Percentiles rank a stretch among this genome's conserved stretches.
phyloP scores from a whole-genome alignment of 495 filamentous ascomycete genomes.

The Schizothecium vesticola region DNA sequence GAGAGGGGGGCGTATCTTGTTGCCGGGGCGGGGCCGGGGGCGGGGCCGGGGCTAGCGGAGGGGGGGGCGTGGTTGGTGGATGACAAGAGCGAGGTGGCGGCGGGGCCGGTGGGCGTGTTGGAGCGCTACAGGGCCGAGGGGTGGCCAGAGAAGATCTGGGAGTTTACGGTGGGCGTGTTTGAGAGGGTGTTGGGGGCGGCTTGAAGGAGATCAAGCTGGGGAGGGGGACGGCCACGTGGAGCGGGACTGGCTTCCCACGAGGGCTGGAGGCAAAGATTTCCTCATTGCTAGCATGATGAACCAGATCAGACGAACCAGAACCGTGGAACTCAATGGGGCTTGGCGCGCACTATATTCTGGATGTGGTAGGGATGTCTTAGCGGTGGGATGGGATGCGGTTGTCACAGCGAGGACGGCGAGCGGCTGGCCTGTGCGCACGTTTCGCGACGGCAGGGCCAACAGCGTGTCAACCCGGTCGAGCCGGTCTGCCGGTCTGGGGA shows the following conservation, averaged over 20 bases:
- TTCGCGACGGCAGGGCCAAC: not conserved
- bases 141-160: constrained; percentile 17
- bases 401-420: not conserved
- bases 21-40: constrained; percentile 2
- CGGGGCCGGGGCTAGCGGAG: not conserved
- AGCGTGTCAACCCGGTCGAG: not conserved
- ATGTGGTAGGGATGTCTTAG: not conserved
- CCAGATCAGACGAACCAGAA: not conserved
- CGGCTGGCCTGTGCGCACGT: not conserved
- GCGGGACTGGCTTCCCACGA: not conserved
- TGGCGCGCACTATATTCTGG: not conserved
- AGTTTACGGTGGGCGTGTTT: constrained; percentile 8
- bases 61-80: constrained; percentile 2
- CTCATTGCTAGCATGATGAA: no score
- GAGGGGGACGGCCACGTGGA: not conserved
- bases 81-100: constrained; percentile 1
- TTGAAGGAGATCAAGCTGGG: no score
- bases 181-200: not conserved
- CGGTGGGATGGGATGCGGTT: not conserved
- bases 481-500: not conserved
- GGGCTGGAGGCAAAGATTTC: no score
- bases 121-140: constrained; percentile 9
- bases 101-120: not conserved
- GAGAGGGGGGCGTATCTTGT: constrained; percentile 17
- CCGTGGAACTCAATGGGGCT: not conserved